Evolutionary conservation across 2,329 filamentous ascomycete genomes (phyloP), one percentile per base, ranked within the genome.

Genomic region (Endoconidiophora polonica): DNA sequence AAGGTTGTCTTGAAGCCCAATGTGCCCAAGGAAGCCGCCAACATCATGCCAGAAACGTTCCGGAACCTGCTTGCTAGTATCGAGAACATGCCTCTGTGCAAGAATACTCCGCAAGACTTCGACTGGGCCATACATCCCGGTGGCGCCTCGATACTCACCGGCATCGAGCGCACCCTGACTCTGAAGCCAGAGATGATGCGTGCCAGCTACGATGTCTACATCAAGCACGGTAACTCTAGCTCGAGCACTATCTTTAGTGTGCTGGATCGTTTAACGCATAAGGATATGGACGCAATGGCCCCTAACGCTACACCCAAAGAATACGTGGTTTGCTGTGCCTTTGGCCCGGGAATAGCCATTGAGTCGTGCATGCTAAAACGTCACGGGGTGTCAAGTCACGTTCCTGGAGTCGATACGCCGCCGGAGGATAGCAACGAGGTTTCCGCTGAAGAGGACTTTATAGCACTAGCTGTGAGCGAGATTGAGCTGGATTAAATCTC

Each of bases 51-150:
- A 2, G 69, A 73, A 3, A 68, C 73, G 3, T 82, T 81, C 57
- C 57, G 64, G 14, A 67, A 73, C 23, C 67, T 83, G 12, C 58
- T 79, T 29, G 41, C 22, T 1, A 52, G 36, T 16, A 39, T 50
- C 2, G 62, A 68, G 4, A 55, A 63, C 1, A 61, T 77, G 2
- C 71, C 74, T 1, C 58, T 60, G 4, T 57, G 61, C 5, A 72
- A 71, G 56, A 58, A 61, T n/a, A 55, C 60, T 0, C 66, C 79
- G 0, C 60, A 67, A 0, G 74, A 81, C 53, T 83, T 82, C 55
- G 81, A 85, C 65, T 85, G 81, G 81, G 81, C 79, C 1, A 72
- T 85, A 59, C 81, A 85, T 56, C 81, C 81, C 0, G 81, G 81
- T 3, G 81, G 81, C 16, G 69, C 76, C 0, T 77, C 78, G 1